A percentile compares a stretch with the other conserved stretches of the same genome.
Conservation (phyloP, 129 eudicot genomes). For the Arctium lappa region DNA sequence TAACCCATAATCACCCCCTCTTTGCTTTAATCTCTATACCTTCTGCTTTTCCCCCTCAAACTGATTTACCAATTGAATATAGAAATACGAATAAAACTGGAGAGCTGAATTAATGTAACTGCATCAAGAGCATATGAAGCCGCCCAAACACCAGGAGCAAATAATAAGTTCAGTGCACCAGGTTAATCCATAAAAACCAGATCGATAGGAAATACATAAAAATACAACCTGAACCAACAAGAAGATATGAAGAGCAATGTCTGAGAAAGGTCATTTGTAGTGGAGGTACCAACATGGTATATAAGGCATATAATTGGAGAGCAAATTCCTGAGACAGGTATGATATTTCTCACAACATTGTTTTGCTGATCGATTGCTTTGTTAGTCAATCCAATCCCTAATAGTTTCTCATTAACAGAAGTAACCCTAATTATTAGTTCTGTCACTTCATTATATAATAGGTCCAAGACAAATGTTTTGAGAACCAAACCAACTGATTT, state of each 20-base stretch:
- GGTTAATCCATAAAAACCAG: conserved; percentile 42
- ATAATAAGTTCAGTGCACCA: conserved; percentile 35
- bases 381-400: neutral
- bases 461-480: neutral
- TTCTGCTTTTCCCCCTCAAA: neutral
- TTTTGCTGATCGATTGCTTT: neutral
- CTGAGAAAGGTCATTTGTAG: too few relatives aligned
- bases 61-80: conserved; percentile 19
- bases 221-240: conserved; percentile 33
- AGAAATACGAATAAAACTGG: conserved; percentile 25
- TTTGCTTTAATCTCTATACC: neutral
- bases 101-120: conserved; percentile 37
- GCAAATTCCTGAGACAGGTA: neutral
- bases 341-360: neutral
- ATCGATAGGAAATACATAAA: conserved; percentile 20
- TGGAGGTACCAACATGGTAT: too few relatives aligned
- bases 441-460: neutral
- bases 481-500: neutral
- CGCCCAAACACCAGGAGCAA: conserved; percentile 54
- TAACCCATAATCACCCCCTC: conserved; percentile 60
- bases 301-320: too few relatives aligned
- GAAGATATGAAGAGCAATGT: neutral
- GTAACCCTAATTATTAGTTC: neutral
- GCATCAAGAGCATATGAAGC: conserved; percentile 49
- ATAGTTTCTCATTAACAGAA: neutral